phyloP scores from a whole-genome alignment of 768 basidiomycete species.

The Brasilioporus rufonigricans region DNA sequence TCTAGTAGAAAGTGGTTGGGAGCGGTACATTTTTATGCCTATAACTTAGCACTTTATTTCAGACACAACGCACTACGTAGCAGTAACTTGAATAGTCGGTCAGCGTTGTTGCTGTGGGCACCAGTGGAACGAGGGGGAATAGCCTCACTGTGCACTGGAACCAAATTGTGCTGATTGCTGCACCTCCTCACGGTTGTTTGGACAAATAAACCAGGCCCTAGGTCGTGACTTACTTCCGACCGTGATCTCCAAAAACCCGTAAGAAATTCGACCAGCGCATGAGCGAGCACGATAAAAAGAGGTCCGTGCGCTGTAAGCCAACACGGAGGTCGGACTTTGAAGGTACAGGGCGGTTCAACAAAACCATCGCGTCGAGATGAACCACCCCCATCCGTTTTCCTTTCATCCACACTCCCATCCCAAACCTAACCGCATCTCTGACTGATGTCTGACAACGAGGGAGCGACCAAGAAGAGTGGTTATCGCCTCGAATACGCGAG shows the following conservation, averaged over 20 bases:
- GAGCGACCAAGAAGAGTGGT: slow-evolving; percentile 39
- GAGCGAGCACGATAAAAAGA: slow-evolving; percentile 26
- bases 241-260: slow-evolving; percentile 10
- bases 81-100: not conserved
- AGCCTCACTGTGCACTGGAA: too few relatives aligned
- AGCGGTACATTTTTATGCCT: slow-evolving; percentile 3
- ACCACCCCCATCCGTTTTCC: slow-evolving; percentile 33
- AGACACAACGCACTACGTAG: not conserved
- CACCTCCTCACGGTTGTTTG: slow-evolving; percentile 23
- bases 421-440: slow-evolving; percentile 16
- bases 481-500: slow-evolving; percentile 79
- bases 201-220: slow-evolving; percentile 29
- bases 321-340: slow-evolving; percentile 36
- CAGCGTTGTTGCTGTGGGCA: not conserved
- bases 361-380: slow-evolving; percentile 40
- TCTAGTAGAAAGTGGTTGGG: slow-evolving; percentile 12
- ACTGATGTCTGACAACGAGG: slow-evolving; percentile 37
- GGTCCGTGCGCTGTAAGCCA: slow-evolving; percentile 37
- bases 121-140: too few relatives aligned
- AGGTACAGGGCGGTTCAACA: slow-evolving; percentile 38
- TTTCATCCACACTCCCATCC: slow-evolving; percentile 27
- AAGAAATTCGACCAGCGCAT: slow-evolving; percentile 19
- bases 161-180: not conserved
- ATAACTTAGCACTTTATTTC: slow-evolving; percentile 7
- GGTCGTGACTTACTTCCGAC: slow-evolving; percentile 12